Conservation (phyloP, 768 basidiomycete genomes). For the Podaxis pistillaris region DNA sequence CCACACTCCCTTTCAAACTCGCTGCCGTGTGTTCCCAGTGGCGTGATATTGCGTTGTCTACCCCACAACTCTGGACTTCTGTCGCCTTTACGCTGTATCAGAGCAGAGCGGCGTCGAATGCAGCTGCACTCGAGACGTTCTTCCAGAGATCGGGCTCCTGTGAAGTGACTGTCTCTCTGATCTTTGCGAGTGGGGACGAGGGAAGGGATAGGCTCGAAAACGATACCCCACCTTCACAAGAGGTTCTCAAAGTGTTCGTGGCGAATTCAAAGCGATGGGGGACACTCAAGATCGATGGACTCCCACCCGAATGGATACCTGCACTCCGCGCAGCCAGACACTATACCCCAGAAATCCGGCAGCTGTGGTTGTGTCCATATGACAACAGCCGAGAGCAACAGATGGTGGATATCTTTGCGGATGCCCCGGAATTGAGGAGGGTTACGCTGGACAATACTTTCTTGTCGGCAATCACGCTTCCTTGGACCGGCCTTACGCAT, state of each 20-base stretch:
- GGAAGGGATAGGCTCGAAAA: conserved; percentile 1
- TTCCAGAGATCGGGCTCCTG: conserved; percentile 1
- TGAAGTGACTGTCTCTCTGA: background rate
- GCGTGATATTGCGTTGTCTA: conserved; percentile 8
- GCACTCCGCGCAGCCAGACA: background rate
- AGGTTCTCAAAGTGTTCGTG: conserved; percentile 4
- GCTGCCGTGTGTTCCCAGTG: conserved; percentile 12
- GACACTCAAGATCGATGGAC: conserved; percentile 7
- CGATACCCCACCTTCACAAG: background rate
- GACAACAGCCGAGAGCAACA: conserved; percentile 13
- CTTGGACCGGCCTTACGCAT: conserved; percentile 2
- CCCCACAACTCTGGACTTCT: conserved; percentile 14
- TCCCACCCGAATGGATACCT: conserved; percentile 13
- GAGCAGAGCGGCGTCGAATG: background rate
- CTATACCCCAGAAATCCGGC: background rate
- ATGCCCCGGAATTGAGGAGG: background rate
- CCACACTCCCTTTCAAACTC: conserved; percentile 11
- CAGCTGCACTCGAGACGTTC: conserved; percentile 1
- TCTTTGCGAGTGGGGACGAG: conserved; percentile 10
- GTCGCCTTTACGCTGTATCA: conserved; percentile 10
- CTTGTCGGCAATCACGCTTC: conserved; percentile 7
- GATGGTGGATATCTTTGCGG: conserved; percentile 9
- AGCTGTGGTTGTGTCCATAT: conserved; percentile 12
- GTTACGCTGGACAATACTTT: conserved; percentile 13
- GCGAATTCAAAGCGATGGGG: conserved; percentile 4